Evolutionary conservation across 306 rosid genomes (phyloP), one percentile per base, ranked within the genome.

Genomic region (Dryas octopetala): DNA sequence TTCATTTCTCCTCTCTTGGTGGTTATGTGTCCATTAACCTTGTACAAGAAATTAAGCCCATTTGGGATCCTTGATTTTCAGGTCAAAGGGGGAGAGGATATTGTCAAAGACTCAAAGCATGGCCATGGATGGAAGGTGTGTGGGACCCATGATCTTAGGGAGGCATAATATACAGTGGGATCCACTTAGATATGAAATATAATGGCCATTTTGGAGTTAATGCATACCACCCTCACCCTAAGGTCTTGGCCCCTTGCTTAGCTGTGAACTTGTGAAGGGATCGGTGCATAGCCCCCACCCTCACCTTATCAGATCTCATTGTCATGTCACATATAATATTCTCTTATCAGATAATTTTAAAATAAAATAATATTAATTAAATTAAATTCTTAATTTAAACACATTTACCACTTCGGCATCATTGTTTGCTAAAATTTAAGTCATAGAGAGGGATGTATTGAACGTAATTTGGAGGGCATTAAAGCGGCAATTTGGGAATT

Each of bases 231-330:
- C 73, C 66, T 60, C 76, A 75, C 52, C 60, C 74, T 59, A 80
- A 43, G 76, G 75, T 50, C 75, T 82, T 66, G 79, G 80, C 70
- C 69, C 60, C 55, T 74, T 64, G 64, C 90, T 66, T 87, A 71
- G 91, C 86, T 84, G 88, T 78, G 83, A 23, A 23, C 23, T 23
- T 84, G 90, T 74, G 83, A 77, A 65, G 67, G 83, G 80, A 82
- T 76, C 57, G 70, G 43, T 5, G 28, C n/a, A 28, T 32, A 60
- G 15, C 15, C 1, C 76, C 78, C 66, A 74, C 78, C 40, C 58
- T 73, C 23, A 74, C 82, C 79, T 44, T 66, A 17, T 74, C 26
- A 17, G 15, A 32, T 32, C 38, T 1, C 38, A 1, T 32, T 32
- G 38, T 0, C 38, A 32, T 32, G 38, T 32, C 38, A 32, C 3